Evolutionary conservation across 805 yeast genomes (phyloP).

Genomic region (Lachancea sp.): DNA sequence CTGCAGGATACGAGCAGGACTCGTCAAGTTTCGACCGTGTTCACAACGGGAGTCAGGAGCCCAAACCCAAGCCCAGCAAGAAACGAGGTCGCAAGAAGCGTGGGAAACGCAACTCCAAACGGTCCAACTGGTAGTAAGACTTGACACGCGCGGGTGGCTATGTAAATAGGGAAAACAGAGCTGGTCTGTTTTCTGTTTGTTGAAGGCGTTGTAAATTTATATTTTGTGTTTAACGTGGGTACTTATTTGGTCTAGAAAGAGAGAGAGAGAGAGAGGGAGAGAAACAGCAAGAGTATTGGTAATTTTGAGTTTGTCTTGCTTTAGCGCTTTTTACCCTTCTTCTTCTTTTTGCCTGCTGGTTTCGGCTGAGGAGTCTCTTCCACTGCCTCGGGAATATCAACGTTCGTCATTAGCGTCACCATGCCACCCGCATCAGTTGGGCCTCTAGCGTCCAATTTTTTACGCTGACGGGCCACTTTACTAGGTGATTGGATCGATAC

Average conservation of each 20-base stretch:
- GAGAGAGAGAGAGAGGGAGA: too few relatives aligned
- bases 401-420: constrained; percentile 24
- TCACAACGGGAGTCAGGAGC: constrained; percentile 21
- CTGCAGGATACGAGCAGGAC: constrained; percentile 27
- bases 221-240: too few relatives aligned
- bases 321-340: constrained; percentile 26
- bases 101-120: constrained; percentile 5
- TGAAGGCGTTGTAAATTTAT: too few relatives aligned
- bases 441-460: constrained; percentile 6
- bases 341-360: constrained; percentile 25
- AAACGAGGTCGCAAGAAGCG: constrained; percentile 18
- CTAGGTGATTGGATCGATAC: constrained; percentile 33
- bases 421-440: constrained; percentile 23
- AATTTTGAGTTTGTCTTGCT: not conserved
- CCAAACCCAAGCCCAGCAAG: constrained; percentile 10
- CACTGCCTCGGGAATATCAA: constrained; percentile 23
- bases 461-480: constrained; percentile 19
- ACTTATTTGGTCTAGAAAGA: not conserved
- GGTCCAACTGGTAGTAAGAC: not conserved
- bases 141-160: too few relatives aligned
- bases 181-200: too few relatives aligned
- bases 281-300: too few relatives aligned
- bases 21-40: constrained; percentile 32
- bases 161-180: too few relatives aligned
- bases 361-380: constrained; percentile 12